Evolutionary conservation across 345 rosid species (phyloP), one percentile per base, ranked within the genome.

Genomic region (Syzygium grande): DNA sequence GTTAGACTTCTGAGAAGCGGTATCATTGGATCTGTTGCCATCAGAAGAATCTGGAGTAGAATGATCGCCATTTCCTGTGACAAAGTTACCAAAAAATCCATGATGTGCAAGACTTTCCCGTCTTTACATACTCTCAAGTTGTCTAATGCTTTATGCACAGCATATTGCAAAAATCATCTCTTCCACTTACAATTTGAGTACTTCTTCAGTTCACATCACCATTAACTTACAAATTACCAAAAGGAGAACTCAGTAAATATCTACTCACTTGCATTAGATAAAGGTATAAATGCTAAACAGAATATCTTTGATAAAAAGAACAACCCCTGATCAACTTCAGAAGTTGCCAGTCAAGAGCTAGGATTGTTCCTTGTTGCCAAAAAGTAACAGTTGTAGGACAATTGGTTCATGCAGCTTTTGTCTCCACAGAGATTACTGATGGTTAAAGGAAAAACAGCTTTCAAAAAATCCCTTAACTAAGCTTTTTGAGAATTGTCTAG

Each of bases 1-100:
- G 54, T 89, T 89, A 22, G 96, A 89, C 89, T 95, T 96, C 68
- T 94, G 94, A 87, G 96, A 89, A 52, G 92, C 84, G 38, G 92
- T 87, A 73, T 94, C 94, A 51, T 94, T 90, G 38, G 96, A 87
- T 93, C 93, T 94, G 88, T 90, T 94, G 65, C 90, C 89, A 79
- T 94, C 95, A 43, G 94, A 88, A 61, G 94, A 90, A 86, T 93
- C 93, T 55, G 89, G 91, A 89, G 87, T 89, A 88, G 93, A 91
- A 43, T 52, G 88, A 89, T 94, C 94, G 46, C 92, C 94, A 88
- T 94, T 93, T 87, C 93, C 97, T 95, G 89, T 59, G 9, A 89
- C 53, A 89, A 89, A 34, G 65, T 56, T 23, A 73, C 80, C 80
- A 73, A 22, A 34, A 34, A 73, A 49, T 34, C 80, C 84, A 27